Evolutionary conservation across 495 filamentous ascomycete species (phyloP).

Genomic region (Tuber melanosporum): DNA sequence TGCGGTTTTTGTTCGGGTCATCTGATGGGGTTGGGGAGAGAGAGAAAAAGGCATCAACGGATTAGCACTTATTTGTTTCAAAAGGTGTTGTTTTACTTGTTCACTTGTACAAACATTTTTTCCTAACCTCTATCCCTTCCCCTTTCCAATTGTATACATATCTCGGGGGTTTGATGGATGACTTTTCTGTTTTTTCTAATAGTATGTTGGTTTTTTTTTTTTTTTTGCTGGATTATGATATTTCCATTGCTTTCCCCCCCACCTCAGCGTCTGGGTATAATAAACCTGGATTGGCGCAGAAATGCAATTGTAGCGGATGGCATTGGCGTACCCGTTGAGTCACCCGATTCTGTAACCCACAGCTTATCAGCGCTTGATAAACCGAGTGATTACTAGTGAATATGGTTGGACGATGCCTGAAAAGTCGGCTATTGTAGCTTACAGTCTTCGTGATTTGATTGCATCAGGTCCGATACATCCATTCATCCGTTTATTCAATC

Average conservation of each 20-base stretch:
- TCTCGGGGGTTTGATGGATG: neutral
- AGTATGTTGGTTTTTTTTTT: neutral
- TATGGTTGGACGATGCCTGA: neutral
- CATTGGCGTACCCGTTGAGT: neutral
- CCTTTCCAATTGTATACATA: neutral
- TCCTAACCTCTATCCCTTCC: neutral
- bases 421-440: neutral
- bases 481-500: neutral
- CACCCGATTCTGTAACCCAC: neutral
- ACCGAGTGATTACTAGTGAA: constrained; percentile 12
- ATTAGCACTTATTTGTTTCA: neutral
- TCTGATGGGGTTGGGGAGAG: neutral
- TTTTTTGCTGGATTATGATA: neutral
- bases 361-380: neutral
- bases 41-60: neutral
- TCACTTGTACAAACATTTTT: neutral
- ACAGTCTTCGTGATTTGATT: neutral
- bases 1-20: neutral
- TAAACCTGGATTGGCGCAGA: neutral
- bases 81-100: neutral
- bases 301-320: neutral
- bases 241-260: neutral
- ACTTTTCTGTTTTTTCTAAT: neutral
- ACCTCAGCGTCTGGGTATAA: neutral
- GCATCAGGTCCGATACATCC: neutral